Base-by-base conservation (phyloP, 331 rosid genomes). In the Arachis monticola region DNA sequence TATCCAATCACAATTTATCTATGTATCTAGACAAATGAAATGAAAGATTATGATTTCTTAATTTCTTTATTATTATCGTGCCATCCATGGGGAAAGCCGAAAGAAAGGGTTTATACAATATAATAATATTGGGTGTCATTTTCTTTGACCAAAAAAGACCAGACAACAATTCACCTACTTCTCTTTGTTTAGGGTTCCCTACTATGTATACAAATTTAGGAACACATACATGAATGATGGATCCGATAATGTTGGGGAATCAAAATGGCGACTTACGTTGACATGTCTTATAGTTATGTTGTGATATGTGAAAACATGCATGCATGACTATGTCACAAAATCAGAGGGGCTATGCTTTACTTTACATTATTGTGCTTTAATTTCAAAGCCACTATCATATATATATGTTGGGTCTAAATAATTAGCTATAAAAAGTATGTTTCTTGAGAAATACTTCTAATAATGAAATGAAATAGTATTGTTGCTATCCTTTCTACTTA, bases 211-310 rank as follows among this genome's bases (percentile, higher is more conserved):
- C 27, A 22, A 64, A 69, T 78, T 70, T 51, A 14, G 76, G 57
- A 70, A 70, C 68, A 65, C 72, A 70, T 35, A 72, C 76, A 78
- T 70, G 78, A 47, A 78, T 70, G 78, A 47, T 74, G 64, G 64
- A 52, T 47, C 40, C 40, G 40, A 35, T 35, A 35, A 8, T 69
- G 73, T 75, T 63, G 50, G 55, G 40, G 72, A 74, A 68, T 74
- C 67, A 40, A 55, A 31, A 14, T 22, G 42, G 57, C 22, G 31
- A n/a, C 67, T 27, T 5, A 8, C 80, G 50, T 64, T 64, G 72
- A 74, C 70, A 42, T 48, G 64, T 56, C 44, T n/a, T 3, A 52
- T 8, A 12, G 38, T 51, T 60, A 5, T 6, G 1, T 27, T 8
- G 63, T 8, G 63, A 60, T 31, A 64, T 56, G 74, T 61, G 47